These are phyloP conservation scores for Xylaria acuta DNA, from an alignment of 495 filamentous ascomycete species.

Conservation along the genomic window DNA sequence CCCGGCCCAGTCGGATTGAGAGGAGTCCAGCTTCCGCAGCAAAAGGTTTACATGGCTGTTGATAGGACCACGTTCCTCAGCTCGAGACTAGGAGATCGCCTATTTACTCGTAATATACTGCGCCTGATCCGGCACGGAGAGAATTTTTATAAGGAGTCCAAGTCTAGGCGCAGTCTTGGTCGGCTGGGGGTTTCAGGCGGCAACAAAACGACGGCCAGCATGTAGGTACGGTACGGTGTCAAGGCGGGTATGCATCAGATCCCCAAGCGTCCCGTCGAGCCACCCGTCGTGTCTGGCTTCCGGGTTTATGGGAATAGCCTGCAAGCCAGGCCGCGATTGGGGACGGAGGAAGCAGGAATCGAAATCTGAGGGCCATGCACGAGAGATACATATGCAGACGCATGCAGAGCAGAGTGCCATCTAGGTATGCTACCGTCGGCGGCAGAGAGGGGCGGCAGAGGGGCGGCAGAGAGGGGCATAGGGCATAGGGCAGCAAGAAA, in stretches of 20 bases:
- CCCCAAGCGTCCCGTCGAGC: not conserved
- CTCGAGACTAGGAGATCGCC: not conserved
- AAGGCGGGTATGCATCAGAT: conserved; percentile 8
- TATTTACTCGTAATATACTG: not conserved
- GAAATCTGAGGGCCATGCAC: conserved; percentile 8
- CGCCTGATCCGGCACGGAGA: conserved; percentile 17
- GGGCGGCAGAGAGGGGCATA: not conserved
- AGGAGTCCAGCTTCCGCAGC: not conserved
- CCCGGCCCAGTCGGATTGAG: not conserved
- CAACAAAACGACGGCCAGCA: conserved; percentile 6
- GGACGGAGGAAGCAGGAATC: conserved; percentile 5
- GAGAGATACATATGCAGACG: conserved; percentile 20
- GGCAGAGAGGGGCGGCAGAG: not conserved
- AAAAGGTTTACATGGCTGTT: not conserved
- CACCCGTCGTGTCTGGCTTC: not conserved
- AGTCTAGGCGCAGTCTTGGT: conserved; percentile 2
- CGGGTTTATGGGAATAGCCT: conserved; percentile 8
- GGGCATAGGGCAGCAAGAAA: conserved; percentile 15
- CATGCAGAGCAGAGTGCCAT: conserved; percentile 15
- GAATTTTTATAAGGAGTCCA: not conserved
- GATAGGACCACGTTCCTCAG: conserved; percentile 24
- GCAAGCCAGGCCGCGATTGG: not conserved
- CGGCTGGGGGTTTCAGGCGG: conserved; percentile 1
- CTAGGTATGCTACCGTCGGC: not conserved
- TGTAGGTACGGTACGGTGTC: not conserved